Conservation (phyloP, 2,329 filamentous ascomycete genomes). For the Sporothrix protearum region DNA sequence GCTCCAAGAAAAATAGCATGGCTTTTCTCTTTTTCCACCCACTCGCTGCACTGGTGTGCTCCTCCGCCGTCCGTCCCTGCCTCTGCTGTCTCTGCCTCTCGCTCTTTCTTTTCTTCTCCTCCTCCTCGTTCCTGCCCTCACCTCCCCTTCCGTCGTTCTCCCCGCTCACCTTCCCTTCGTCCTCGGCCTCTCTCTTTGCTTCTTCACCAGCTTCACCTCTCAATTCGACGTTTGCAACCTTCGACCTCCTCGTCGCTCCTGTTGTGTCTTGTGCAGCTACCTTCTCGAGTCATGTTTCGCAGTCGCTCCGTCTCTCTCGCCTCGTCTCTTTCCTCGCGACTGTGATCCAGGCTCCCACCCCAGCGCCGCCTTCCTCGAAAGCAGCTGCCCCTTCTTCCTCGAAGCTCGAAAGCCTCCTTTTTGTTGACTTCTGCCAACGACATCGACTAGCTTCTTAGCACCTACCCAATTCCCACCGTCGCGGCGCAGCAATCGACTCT, state of each 20-base stretch:
- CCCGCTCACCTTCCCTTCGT: neutral
- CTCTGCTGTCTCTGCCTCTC: neutral
- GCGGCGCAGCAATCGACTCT: neutral
- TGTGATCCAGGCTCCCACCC: constrained; percentile 18
- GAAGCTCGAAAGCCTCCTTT: neutral
- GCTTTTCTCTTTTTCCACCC: constrained; percentile 8
- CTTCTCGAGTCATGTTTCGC: constrained; percentile 23
- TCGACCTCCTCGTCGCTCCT: neutral
- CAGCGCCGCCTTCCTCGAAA: neutral
- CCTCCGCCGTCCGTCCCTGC: constrained; percentile 13
- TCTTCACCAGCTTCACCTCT: constrained; percentile 6
- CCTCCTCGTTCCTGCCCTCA: neutral
- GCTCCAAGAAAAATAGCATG: constrained; percentile 13
- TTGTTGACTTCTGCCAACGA: neutral
- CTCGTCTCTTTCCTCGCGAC: constrained; percentile 19
- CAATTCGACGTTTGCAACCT: neutral
- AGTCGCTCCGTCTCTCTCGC: constrained; percentile 13
- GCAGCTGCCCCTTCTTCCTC: neutral
- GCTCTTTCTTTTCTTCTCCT: neutral
- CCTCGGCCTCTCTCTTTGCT: neutral
- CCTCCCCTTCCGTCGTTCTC: neutral
- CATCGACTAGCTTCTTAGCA: neutral
- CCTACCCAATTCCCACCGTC: neutral
- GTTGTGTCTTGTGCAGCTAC: constrained; percentile 1
- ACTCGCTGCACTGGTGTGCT: constrained; percentile 4